Percentiles rank a stretch among this genome's conserved stretches.
These are phyloP conservation scores for Hericium coralloides DNA, from an alignment of 768 basidiomycete genomes.

Conservation along the genomic window DNA sequence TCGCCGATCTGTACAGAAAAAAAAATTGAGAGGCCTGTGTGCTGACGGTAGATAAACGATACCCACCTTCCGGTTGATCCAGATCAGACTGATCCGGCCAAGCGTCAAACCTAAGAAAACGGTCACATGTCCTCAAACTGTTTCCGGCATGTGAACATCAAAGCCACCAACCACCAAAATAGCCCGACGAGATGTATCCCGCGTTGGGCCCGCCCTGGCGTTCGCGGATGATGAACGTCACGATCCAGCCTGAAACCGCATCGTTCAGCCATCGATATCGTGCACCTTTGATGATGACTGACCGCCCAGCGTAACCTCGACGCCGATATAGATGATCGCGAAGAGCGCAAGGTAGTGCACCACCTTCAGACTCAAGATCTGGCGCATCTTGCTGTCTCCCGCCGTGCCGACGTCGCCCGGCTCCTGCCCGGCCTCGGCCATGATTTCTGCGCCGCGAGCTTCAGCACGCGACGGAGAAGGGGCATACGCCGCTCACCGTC, in stretches of 20 bases:
- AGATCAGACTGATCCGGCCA: constrained; percentile 6
- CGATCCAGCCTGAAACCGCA: constrained; percentile 32
- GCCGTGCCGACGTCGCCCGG: constrained; percentile 22
- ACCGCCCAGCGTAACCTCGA: constrained; percentile 36
- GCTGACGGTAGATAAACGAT: not conserved
- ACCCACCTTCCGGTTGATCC: not conserved
- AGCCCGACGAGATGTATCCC: constrained; percentile 35
- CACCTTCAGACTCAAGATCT: constrained; percentile 25
- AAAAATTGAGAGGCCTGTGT: too few relatives aligned
- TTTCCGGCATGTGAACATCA: too few relatives aligned
- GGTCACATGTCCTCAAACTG: too few relatives aligned
- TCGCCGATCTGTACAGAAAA: constrained; percentile 22
- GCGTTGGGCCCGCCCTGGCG: constrained; percentile 28
- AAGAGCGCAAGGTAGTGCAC: constrained; percentile 33
- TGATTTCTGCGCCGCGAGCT: constrained; percentile 16
- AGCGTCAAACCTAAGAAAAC: constrained; percentile 2
- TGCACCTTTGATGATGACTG: constrained; percentile 1
- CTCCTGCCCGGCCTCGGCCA: constrained; percentile 20
- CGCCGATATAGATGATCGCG: constrained; percentile 33
- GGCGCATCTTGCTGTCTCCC: constrained; percentile 21
- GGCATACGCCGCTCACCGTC: constrained; percentile 17
- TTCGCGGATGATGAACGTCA: constrained; percentile 32
- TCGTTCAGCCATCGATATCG: too few relatives aligned
- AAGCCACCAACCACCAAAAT: constrained; percentile 25
- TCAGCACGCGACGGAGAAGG: not conserved